phyloP scores from a whole-genome alignment of 2,329 filamentous ascomycete genomes.

The Fragosphaeria purpurea region DNA sequence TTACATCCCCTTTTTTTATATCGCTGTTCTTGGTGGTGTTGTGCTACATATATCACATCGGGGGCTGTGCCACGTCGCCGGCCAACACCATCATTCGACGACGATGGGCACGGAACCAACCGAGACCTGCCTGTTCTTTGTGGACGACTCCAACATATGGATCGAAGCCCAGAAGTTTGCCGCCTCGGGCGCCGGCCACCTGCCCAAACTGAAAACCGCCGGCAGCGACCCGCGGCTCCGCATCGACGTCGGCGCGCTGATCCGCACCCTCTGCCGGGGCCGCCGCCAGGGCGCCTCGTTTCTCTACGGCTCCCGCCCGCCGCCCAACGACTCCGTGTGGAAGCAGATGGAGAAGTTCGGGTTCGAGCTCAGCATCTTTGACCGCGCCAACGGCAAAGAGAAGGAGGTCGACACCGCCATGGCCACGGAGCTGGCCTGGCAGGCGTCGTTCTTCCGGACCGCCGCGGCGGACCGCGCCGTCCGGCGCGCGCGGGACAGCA shows the following conservation, averaged over 20 bases:
- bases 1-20: too few species aligned
- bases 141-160: conserved; percentile 18
- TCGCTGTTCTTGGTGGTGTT: too few species aligned
- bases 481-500: conserved; percentile 3
- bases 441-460: conserved; percentile 11
- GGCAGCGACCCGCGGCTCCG: conserved; percentile 13
- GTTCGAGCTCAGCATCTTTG: conserved; percentile 14
- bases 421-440: conserved; percentile 11
- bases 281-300: conserved; percentile 12
- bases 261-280: conserved; percentile 6
- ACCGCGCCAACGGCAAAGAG: conserved; percentile 14
- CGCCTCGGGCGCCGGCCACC: conserved; percentile 12
- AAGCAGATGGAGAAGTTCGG: conserved; percentile 8
- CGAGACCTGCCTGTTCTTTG: conserved; percentile 16
- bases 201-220: conserved; percentile 16
- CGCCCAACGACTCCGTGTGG: conserved; percentile 18
- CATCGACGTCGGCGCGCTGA: conserved; percentile 5
- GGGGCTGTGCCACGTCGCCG: too few species aligned
- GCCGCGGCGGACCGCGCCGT: conserved; percentile 1
- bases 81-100: too few species aligned
- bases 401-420: conserved; percentile 20
- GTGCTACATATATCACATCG: too few species aligned
- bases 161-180: conserved; percentile 17
- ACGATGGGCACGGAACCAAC: background rate
- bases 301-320: conserved; percentile 18